Percentiles rank a stretch among this genome's conserved stretches.
Conservation (phyloP, 2,329 filamentous ascomycete species). For the Ophiostoma sp. region DNA sequence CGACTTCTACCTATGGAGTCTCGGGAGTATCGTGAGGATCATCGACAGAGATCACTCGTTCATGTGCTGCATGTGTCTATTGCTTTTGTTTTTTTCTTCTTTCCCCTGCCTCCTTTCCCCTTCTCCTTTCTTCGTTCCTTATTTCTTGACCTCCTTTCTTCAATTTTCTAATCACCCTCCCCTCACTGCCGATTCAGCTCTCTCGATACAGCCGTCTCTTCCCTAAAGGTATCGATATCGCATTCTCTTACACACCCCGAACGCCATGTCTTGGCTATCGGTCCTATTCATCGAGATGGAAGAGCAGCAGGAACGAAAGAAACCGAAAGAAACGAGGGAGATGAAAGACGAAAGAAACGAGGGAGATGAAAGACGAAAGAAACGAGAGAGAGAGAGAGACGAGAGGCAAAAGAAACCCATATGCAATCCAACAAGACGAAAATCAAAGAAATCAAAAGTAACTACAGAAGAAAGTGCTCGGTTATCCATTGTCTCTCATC, state of each 20-base stretch:
- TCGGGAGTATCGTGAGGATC: not conserved
- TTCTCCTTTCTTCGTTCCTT: not conserved
- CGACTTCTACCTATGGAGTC: not conserved
- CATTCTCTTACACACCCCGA: constrained; percentile 4
- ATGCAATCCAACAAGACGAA: not conserved
- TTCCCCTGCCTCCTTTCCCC: not conserved
- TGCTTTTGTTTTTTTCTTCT: not conserved
- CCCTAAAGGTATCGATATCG: not conserved
- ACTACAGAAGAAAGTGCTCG: not conserved
- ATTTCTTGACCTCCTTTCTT: not conserved
- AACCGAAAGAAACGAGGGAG: not conserved
- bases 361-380: not conserved
- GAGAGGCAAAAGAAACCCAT: too few species aligned
- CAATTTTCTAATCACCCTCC: constrained; percentile 5
- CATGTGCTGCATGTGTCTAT: too few species aligned
- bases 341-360: not conserved
- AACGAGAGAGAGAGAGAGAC: too few species aligned
- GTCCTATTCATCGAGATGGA: constrained; percentile 6
- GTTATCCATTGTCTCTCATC: not conserved
- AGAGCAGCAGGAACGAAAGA: too few species aligned
- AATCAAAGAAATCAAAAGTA: not conserved
- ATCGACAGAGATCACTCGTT: too few species aligned
- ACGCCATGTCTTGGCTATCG: constrained; percentile 13
- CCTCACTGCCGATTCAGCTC: not conserved
- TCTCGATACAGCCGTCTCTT: constrained; percentile 10